Conservation (phyloP, 2,329 filamentous ascomycete species). For the Rutstroemia sp. region DNA sequence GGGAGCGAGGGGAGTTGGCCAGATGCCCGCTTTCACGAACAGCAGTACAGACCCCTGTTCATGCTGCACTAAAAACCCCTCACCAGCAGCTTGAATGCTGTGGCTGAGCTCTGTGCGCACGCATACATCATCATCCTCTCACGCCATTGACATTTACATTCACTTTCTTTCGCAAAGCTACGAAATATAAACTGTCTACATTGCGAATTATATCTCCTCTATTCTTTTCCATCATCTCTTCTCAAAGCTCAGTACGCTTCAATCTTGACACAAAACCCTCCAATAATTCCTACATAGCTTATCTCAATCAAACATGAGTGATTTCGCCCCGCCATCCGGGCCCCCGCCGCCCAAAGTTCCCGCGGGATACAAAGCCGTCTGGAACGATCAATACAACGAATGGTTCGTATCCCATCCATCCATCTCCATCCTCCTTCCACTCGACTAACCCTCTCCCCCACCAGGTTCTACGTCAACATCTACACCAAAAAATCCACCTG, state of each 20-base stretch:
- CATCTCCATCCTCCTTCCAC: not conserved
- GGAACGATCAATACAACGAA: conserved; percentile 83
- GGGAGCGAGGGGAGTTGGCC: too few relatives aligned
- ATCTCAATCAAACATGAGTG: conserved; percentile 16
- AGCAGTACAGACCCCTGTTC: not conserved
- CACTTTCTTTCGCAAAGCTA: not conserved
- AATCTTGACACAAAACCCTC: not conserved
- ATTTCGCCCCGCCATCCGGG: conserved; percentile 26
- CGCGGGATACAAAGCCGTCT: conserved; percentile 70
- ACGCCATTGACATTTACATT: not conserved
- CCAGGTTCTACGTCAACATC: conserved; percentile 84
- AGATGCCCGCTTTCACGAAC: not conserved
- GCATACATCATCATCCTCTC: not conserved
- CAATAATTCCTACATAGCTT: not conserved
- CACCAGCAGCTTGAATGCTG: conserved; percentile 7
- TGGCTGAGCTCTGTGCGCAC: conserved; percentile 2
- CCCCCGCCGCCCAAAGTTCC: conserved; percentile 48
- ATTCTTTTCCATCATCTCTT: not conserved
- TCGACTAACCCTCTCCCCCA: conserved; percentile 13
- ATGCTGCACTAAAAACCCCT: not conserved
- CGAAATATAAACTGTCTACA: too few relatives aligned
- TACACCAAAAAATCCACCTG: conserved; percentile 86
- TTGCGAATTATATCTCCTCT: not conserved
- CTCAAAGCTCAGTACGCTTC: too few relatives aligned
- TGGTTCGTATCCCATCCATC: conserved; percentile 44